Evolutionary conservation across 345 rosid species (phyloP).

Genomic region (Eucalyptus polyanthemos): DNA sequence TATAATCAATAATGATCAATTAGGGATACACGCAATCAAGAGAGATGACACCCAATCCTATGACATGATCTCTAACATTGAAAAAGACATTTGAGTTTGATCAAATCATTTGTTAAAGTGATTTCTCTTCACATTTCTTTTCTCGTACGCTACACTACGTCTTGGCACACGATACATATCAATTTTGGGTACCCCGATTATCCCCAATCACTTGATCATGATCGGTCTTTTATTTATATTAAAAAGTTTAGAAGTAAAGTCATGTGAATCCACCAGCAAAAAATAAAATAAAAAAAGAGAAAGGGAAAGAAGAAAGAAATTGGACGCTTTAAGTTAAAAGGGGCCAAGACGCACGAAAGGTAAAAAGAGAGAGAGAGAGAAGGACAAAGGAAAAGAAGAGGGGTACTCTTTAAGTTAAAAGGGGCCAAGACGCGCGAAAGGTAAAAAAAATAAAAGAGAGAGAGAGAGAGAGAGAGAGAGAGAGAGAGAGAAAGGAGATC

Average conservation of each 20-base stretch:
- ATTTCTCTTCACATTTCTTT: neutral
- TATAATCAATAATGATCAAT: neutral
- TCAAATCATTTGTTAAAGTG: neutral
- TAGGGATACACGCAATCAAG: neutral
- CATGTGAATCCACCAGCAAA: neutral
- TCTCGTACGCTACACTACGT: neutral
- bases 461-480: too few species aligned
- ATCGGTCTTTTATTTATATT: neutral
- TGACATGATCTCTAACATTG: neutral
- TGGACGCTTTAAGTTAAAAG: neutral
- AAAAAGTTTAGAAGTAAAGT: neutral
- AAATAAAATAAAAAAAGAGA: too few species aligned
- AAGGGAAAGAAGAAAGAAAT: neutral
- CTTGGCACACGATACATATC: neutral
- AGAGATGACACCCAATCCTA: neutral
- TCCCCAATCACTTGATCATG: neutral
- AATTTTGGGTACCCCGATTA: neutral
- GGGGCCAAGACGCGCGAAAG: too few species aligned
- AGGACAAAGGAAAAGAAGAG: too few species aligned
- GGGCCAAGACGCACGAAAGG: neutral
- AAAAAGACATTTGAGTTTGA: neutral
- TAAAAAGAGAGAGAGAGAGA: too few species aligned
- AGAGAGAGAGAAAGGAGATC: too few species aligned
- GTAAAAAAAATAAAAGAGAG: too few species aligned
- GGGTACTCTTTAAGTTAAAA: too few species aligned